Percentiles rank a stretch among this genome's conserved stretches.
phyloP scores from a whole-genome alignment of 139 green algal genomes.

The Parachlorella kessleri region DNA sequence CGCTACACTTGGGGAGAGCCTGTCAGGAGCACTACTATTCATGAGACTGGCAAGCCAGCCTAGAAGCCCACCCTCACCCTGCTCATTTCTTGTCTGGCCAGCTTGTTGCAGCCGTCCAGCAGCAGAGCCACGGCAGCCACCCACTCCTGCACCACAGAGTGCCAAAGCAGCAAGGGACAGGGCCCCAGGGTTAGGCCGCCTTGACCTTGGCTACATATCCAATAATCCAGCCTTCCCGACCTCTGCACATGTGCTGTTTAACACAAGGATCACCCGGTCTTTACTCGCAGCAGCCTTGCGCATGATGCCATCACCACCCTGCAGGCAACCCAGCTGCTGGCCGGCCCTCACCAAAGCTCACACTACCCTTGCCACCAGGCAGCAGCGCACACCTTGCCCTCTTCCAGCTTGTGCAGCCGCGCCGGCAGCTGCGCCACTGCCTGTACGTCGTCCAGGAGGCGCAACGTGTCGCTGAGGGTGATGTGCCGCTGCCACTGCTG shows the following conservation, averaged over 20 bases:
- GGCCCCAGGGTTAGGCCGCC: too few species aligned
- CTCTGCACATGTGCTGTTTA: too few species aligned
- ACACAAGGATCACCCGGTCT: too few species aligned
- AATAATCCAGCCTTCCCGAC: too few species aligned
- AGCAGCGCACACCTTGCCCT: constrained; percentile 40
- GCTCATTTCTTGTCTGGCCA: constrained; percentile 54
- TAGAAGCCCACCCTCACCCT: constrained; percentile 15
- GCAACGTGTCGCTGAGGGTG: constrained; percentile 53
- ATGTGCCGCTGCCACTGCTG: constrained; percentile 70
- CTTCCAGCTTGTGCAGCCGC: constrained; percentile 42
- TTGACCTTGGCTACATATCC: too few species aligned
- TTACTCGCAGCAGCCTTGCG: too few species aligned
- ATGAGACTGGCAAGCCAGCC: background rate
- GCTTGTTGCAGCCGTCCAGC: constrained; percentile 65
- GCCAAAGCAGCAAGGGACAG: too few species aligned
- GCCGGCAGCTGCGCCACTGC: constrained; percentile 56
- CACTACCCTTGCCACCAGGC: background rate
- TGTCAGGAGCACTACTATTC: too few species aligned
- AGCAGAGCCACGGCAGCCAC: constrained; percentile 55
- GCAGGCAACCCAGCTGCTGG: too few species aligned
- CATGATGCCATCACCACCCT: too few species aligned
- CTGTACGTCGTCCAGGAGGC: constrained; percentile 73
- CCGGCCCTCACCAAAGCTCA: background rate
- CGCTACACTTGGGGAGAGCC: too few species aligned
- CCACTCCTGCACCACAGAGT: constrained; percentile 74